Evolutionary conservation across 495 filamentous ascomycete species (phyloP).

Genomic region (Cudoniella acicularis): DNA sequence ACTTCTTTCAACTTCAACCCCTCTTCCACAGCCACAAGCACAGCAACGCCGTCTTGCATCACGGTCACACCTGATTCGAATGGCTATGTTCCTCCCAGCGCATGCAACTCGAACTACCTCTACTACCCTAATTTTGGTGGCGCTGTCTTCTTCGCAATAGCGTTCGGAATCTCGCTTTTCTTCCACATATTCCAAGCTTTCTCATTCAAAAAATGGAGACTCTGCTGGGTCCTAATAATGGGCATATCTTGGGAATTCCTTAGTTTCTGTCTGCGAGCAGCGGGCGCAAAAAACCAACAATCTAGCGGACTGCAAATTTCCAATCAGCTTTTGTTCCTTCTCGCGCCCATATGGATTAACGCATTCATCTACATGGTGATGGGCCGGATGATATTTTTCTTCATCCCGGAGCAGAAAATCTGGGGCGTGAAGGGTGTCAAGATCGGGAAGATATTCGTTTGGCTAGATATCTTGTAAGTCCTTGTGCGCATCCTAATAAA

Average conservation of each 20-base stretch:
- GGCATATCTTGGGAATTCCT: conserved; percentile 35
- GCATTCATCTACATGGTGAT: conserved; percentile 69
- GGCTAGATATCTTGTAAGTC: conserved; percentile 59
- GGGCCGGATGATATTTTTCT: conserved; percentile 59
- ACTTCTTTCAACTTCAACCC: background rate
- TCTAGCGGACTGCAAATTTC: conserved; percentile 20
- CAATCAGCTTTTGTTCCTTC: conserved; percentile 36
- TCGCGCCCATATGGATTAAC: conserved; percentile 54
- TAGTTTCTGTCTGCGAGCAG: conserved; percentile 33
- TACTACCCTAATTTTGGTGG: conserved; percentile 33
- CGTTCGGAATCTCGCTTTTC: conserved; percentile 31
- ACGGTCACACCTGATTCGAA: conserved; percentile 34
- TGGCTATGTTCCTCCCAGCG: conserved; percentile 35
- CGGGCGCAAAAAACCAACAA: conserved; percentile 39
- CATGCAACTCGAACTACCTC: conserved; percentile 41
- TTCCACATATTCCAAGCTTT: conserved; percentile 35
- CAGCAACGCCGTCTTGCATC: conserved; percentile 21
- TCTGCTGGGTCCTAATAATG: conserved; percentile 54
- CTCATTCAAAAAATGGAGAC: conserved; percentile 36
- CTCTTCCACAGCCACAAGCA: conserved; percentile 11
- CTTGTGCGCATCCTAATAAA: background rate
- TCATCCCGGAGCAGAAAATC: conserved; percentile 44
- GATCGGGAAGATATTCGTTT: conserved; percentile 56
- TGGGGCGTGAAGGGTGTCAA: conserved; percentile 44
- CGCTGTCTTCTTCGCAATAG: conserved; percentile 33